These are phyloP conservation scores for Emericellopsis atlantica DNA, from an alignment of 2,329 filamentous ascomycete species.

Conservation along the genomic window DNA sequence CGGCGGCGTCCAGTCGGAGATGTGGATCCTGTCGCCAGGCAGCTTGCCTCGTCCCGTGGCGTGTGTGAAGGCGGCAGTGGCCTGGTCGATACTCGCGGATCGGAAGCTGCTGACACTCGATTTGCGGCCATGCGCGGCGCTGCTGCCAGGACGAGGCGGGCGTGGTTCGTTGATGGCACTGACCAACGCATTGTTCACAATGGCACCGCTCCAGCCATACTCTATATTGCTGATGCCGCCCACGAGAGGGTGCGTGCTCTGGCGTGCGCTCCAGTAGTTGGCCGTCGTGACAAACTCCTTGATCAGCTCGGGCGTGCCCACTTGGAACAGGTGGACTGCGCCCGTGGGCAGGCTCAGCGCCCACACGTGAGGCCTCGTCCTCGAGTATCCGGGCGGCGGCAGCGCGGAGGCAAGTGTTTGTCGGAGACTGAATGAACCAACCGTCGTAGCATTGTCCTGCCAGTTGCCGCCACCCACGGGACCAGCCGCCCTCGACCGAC, in stretches of 20 bases:
- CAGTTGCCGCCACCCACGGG: slow-evolving; percentile 93
- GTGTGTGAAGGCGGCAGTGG: slow-evolving; percentile 33
- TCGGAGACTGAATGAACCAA: slow-evolving; percentile 76
- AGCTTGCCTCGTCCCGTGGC: slow-evolving; percentile 41
- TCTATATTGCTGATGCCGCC: slow-evolving; percentile 95
- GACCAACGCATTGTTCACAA: slow-evolving; percentile 53
- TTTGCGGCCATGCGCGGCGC: slow-evolving; percentile 22
- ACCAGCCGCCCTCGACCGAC: slow-evolving; percentile 33
- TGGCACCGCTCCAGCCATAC: slow-evolving; percentile 85
- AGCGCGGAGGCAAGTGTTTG: slow-evolving; percentile 87
- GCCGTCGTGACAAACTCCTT: slow-evolving; percentile 88
- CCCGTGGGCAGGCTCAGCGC: slow-evolving; percentile 84
- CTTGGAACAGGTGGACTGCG: slow-evolving; percentile 95
- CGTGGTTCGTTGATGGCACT: slow-evolving; percentile 34
- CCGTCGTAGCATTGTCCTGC: slow-evolving; percentile 88
- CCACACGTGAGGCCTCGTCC: slow-evolving; percentile 83
- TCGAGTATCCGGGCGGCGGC: slow-evolving; percentile 85
- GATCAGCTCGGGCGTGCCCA: slow-evolving; percentile 87
- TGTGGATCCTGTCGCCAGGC: slow-evolving; percentile 71
- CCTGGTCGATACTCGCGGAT: slow-evolving; percentile 50
- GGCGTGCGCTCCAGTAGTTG: slow-evolving; percentile 93
- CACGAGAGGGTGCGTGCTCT: slow-evolving; percentile 85
- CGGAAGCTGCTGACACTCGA: slow-evolving; percentile 40
- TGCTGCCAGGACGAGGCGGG: slow-evolving; percentile 34
- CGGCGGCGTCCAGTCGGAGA: slow-evolving; percentile 82